A percentile compares a stretch with the other conserved stretches of the same genome.
phyloP scores from a whole-genome alignment of 495 filamentous ascomycete genomes.

The Neurospora tetraspora region DNA sequence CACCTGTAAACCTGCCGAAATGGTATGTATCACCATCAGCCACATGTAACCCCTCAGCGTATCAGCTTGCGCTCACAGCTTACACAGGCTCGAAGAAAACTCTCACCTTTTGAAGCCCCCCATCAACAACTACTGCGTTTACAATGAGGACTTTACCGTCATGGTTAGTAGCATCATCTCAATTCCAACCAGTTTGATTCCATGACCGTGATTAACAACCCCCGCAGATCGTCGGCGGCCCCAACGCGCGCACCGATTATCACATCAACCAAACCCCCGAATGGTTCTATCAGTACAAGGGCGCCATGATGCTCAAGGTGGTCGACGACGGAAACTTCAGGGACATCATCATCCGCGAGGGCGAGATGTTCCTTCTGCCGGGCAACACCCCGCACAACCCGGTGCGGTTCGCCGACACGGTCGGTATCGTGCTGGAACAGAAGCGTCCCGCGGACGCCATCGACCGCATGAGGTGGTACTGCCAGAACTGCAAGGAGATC shows the following conservation, averaged over 20 bases:
- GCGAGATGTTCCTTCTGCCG: constrained; percentile 89
- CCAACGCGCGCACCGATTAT: constrained; percentile 94
- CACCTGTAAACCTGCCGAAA: constrained; percentile 71
- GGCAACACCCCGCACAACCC: constrained; percentile 81
- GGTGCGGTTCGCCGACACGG: constrained; percentile 52
- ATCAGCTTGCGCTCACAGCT: background rate
- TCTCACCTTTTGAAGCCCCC: constrained; percentile 89
- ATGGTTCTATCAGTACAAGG: constrained; percentile 95
- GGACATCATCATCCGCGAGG: constrained; percentile 84
- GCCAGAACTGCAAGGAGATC: constrained; percentile 54
- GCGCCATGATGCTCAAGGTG: constrained; percentile 87
- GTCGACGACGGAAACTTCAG: constrained; percentile 61
- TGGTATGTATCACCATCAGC: constrained; percentile 44
- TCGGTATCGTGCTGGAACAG: constrained; percentile 86
- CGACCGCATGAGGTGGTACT: constrained; percentile 90
- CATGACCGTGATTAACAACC: background rate
- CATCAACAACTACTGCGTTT: constrained; percentile 95
- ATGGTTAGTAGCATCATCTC: constrained; percentile 41
- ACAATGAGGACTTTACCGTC: constrained; percentile 69
- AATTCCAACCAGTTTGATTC: no score
- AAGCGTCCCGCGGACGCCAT: constrained; percentile 55
- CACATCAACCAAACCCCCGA: constrained; percentile 96
- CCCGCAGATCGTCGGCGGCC: constrained; percentile 79
- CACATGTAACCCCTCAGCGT: background rate
- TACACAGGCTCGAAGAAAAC: constrained; percentile 77